phyloP scores from a whole-genome alignment of 2,329 filamentous ascomycete species.

The Davidsoniella australis region DNA sequence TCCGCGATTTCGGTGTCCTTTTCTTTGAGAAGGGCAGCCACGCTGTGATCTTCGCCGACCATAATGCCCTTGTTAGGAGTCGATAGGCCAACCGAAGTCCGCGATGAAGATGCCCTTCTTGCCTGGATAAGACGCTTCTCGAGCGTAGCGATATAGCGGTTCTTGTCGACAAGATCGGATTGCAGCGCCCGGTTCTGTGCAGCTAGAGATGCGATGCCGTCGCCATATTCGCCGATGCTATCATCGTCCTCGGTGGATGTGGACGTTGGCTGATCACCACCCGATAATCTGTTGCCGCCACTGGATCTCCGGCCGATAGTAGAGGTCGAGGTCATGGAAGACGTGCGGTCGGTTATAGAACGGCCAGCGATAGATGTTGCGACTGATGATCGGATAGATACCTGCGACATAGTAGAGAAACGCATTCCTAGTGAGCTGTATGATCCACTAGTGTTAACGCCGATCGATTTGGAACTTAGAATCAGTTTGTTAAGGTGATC shows the following conservation, averaged over 20 bases:
- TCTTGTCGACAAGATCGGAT: slow-evolving; percentile 91
- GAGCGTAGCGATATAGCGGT: slow-evolving; percentile 83
- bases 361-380: slow-evolving; percentile 40
- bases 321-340: slow-evolving; percentile 49
- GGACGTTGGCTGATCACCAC: slow-evolving; percentile 18
- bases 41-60: slow-evolving; percentile 64
- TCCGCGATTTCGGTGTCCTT: slow-evolving; percentile 89
- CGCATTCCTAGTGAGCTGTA: slow-evolving; percentile 49
- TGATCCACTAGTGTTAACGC: slow-evolving; percentile 67
- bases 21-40: slow-evolving; percentile 58
- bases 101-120: slow-evolving; percentile 72
- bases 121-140: slow-evolving; percentile 88
- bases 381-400: slow-evolving; percentile 49
- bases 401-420: slow-evolving; percentile 44
- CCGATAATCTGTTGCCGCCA: slow-evolving; percentile 25
- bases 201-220: slow-evolving; percentile 64
- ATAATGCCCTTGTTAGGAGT: slow-evolving; percentile 43
- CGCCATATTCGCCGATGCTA: slow-evolving; percentile 63
- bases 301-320: slow-evolving; percentile 39
- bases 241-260: slow-evolving; percentile 41
- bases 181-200: slow-evolving; percentile 87
- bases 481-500: slow-evolving; percentile 93
- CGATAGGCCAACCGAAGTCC: slow-evolving; percentile 59
- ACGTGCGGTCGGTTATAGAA: slow-evolving; percentile 42
- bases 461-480: slow-evolving; percentile 84